These are phyloP conservation scores for Cucumis hystrix DNA, from an alignment of 306 rosid species.

Conservation along the genomic window DNA sequence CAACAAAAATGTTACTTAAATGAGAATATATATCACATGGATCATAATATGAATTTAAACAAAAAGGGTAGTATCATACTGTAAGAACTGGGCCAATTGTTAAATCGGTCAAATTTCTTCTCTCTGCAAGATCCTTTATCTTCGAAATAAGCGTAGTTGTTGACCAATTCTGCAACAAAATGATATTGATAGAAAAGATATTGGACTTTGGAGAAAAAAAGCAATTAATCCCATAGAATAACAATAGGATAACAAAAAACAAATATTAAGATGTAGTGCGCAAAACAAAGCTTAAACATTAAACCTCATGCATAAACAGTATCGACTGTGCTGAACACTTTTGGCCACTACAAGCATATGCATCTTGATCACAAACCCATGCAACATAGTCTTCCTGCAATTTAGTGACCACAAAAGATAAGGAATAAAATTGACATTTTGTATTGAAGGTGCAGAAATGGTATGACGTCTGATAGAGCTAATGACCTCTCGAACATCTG, in stretches of 20 bases:
- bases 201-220: background rate
- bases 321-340: conserved; percentile 94
- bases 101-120: conserved; percentile 81
- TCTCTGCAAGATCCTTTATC: conserved; percentile 65
- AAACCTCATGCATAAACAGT: conserved; percentile 86
- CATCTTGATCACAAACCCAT: conserved; percentile 99
- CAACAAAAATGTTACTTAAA: background rate
- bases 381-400: conserved; percentile 77
- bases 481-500: conserved; percentile 87
- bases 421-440: background rate
- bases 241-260: background rate
- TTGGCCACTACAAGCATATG: conserved; percentile 97
- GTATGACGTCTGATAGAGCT: background rate
- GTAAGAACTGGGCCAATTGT: conserved; percentile 91
- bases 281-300: conserved; percentile 9
- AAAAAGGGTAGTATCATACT: conserved; percentile 24
- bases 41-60: background rate
- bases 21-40: background rate
- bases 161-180: conserved; percentile 63
- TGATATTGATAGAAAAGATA: conserved; percentile 4
- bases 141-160: conserved; percentile 55
- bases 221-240: background rate
- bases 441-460: background rate
- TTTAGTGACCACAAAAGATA: conserved; percentile 14
- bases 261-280: background rate